A percentile compares a stretch with the other conserved stretches of the same genome.
phyloP scores from a whole-genome alignment of 345 rosid species.

The Citrus hindsii region DNA sequence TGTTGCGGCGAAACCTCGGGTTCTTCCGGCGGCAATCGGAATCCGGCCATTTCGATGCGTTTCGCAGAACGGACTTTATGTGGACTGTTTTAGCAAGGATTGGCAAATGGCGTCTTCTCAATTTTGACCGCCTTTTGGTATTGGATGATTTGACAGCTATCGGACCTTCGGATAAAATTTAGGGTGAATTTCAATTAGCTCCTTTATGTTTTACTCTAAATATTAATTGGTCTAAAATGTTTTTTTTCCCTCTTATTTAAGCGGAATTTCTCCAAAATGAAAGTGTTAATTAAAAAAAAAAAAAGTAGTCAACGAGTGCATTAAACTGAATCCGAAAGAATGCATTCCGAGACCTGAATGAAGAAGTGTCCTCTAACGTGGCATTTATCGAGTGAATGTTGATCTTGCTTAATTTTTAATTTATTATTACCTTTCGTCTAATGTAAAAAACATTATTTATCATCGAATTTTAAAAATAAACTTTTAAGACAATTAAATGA shows the following conservation, averaged over 20 bases:
- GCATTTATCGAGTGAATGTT: too few relatives aligned
- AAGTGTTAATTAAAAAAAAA: not conserved
- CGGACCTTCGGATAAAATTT: not conserved
- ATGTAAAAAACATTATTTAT: too few relatives aligned
- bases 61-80: not conserved
- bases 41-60: constrained; percentile 50
- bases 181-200: not conserved
- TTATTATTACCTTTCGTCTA: too few relatives aligned
- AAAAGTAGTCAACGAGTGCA: not conserved
- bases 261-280: not conserved
- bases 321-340: not conserved
- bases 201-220: not conserved
- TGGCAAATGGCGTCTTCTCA: not conserved
- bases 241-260: too few relatives aligned
- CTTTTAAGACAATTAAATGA: too few relatives aligned
- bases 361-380: too few relatives aligned
- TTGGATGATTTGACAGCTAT: too few relatives aligned
- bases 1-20: constrained; percentile 41
- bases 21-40: constrained; percentile 55
- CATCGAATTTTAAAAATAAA: too few relatives aligned
- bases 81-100: not conserved
- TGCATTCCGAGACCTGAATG: too few relatives aligned
- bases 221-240: not conserved
- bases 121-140: not conserved
- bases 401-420: too few relatives aligned